These are phyloP conservation scores for Fusarium sulawesiense DNA, from an alignment of 2,329 filamentous ascomycete genomes.

Conservation along the genomic window DNA sequence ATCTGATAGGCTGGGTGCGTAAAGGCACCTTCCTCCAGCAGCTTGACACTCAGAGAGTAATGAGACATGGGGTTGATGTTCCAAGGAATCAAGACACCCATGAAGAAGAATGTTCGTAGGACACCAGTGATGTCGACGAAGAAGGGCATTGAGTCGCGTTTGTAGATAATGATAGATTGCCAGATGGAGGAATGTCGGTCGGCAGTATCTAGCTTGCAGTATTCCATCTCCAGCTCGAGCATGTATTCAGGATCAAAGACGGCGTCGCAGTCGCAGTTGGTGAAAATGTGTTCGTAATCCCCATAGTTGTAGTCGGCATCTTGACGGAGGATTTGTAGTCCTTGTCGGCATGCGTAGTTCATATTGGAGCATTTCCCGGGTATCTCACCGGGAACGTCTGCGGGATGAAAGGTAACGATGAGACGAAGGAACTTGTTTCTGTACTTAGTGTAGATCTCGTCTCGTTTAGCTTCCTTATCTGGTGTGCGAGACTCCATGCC, in stretches of 20 bases:
- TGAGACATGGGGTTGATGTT: conserved; percentile 39
- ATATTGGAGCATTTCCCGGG: conserved; percentile 33
- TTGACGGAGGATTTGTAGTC: conserved; percentile 24
- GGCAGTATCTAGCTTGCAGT: conserved; percentile 17
- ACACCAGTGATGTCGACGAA: conserved; percentile 43
- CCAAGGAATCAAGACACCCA: conserved; percentile 41
- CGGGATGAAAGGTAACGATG: conserved; percentile 29
- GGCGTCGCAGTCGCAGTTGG: conserved; percentile 43
- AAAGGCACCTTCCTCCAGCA: conserved; percentile 29
- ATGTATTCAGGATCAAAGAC: conserved; percentile 42
- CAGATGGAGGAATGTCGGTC: conserved; percentile 43
- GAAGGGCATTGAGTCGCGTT: conserved; percentile 42
- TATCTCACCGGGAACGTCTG: conserved; percentile 21
- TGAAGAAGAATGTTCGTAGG: conserved; percentile 43
- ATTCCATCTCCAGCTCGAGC: conserved; percentile 31
- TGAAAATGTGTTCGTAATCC: conserved; percentile 40
- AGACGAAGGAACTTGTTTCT: conserved; percentile 25
- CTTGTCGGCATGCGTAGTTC: conserved; percentile 35
- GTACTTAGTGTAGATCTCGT: conserved; percentile 27
- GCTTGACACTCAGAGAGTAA: conserved; percentile 31
- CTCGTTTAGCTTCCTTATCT: conserved; percentile 22
- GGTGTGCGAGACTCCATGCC: conserved; percentile 31
- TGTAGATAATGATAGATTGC: conserved; percentile 44
- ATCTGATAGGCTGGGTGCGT: conserved; percentile 35
- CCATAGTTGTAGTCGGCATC: conserved; percentile 36